phyloP scores from a whole-genome alignment of 73 alveolate species.

The Stentor roeselii region DNA sequence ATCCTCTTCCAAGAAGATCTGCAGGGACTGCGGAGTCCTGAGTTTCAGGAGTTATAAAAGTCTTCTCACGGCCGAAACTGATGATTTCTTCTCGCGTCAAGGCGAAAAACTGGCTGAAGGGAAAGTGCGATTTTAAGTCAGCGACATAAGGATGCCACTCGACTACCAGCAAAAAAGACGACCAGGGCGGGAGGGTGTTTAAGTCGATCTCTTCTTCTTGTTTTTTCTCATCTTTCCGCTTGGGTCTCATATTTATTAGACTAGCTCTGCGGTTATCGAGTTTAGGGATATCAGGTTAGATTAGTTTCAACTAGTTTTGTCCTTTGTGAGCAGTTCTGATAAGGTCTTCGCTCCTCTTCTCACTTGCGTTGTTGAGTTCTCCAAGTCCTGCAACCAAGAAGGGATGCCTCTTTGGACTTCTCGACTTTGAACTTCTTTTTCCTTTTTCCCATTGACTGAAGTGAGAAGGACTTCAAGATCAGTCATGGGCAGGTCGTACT shows the following conservation, averaged over 20 bases:
- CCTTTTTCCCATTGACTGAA: not conserved
- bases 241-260: not conserved
- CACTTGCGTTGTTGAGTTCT: not conserved
- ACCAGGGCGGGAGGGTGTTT: conserved; percentile 15
- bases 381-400: conserved; percentile 11
- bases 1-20: not conserved
- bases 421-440: not conserved
- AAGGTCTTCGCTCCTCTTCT: not conserved
- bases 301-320: no score
- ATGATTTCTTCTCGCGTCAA: conserved; percentile 13
- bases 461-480: not conserved
- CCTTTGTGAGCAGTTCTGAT: not conserved
- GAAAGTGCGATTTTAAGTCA: not conserved
- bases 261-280: not conserved
- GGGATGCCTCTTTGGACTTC: conserved; percentile 15
- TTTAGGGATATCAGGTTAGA: no score
- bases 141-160: conserved; percentile 22
- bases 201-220: conserved; percentile 26
- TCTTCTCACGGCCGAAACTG: not conserved
- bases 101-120: not conserved
- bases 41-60: not conserved
- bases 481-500: not conserved
- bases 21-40: not conserved
- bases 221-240: conserved; percentile 22
- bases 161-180: not conserved